phyloP scores from a whole-genome alignment of 2,329 filamentous ascomycete genomes.

The Xylaria sp. region DNA sequence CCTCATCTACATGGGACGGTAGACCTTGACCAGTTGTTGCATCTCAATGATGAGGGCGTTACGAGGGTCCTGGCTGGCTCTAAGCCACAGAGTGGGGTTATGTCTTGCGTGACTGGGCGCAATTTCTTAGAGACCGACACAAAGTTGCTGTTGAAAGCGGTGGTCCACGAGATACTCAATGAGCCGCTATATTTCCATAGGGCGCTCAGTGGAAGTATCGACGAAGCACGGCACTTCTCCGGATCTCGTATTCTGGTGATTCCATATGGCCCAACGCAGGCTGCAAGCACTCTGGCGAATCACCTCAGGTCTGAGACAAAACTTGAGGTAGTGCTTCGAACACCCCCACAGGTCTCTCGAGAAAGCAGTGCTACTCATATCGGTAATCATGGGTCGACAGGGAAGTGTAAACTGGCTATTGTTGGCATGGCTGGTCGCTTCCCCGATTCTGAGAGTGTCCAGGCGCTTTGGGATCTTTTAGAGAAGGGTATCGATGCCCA shows the following conservation, averaged over 20 bases:
- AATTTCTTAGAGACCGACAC: constrained; percentile 50
- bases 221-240: constrained; percentile 48
- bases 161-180: constrained; percentile 57
- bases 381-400: constrained; percentile 54
- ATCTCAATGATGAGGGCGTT: constrained; percentile 49
- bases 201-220: constrained; percentile 54
- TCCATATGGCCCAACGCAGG: constrained; percentile 57
- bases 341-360: constrained; percentile 44
- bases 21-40: constrained; percentile 54
- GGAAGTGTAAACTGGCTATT: constrained; percentile 77
- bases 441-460: constrained; percentile 72
- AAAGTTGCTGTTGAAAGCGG: constrained; percentile 48
- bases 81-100: constrained; percentile 53
- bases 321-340: constrained; percentile 50
- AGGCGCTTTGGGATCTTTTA: constrained; percentile 77
- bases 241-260: constrained; percentile 52
- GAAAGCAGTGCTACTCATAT: constrained; percentile 45
- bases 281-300: constrained; percentile 52
- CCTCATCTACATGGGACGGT: constrained; percentile 54
- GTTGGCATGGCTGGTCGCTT: constrained; percentile 83
- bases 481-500: constrained; percentile 78
- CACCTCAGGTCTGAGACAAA: constrained; percentile 50
- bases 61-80: constrained; percentile 48
- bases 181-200: constrained; percentile 55
- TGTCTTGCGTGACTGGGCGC: constrained; percentile 56